A percentile compares a stretch with the other conserved stretches of the same genome.
phyloP scores from a whole-genome alignment of 2,329 filamentous ascomycete genomes.

The Beauveria sp. region DNA sequence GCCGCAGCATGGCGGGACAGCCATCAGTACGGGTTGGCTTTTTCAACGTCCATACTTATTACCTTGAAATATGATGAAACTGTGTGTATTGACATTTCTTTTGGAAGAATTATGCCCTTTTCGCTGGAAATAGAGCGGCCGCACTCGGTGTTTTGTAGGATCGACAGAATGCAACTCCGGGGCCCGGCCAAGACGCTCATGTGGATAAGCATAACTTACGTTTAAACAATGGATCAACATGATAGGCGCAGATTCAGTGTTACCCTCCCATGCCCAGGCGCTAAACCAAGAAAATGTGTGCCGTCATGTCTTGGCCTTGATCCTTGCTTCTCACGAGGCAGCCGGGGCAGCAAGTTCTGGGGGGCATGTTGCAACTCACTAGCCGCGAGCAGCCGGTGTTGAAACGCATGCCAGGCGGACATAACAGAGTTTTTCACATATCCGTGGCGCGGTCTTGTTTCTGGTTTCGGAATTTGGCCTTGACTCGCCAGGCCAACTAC shows the following conservation, averaged over 20 bases:
- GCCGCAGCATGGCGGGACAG: no score
- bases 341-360: neutral
- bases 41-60: neutral
- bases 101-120: neutral
- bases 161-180: neutral
- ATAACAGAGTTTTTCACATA: no score
- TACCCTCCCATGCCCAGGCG: neutral
- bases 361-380: neutral
- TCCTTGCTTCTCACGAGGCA: neutral
- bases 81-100: neutral
- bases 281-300: neutral
- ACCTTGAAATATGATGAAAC: neutral
- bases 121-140: neutral
- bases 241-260: neutral
- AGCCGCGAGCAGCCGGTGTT: neutral
- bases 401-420: no score
- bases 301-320: neutral
- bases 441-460: neutral
- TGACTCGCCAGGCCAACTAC: no score
- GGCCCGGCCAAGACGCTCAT: neutral
- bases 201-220: constrained; percentile 7
- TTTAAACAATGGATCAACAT: neutral
- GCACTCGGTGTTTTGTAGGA: neutral
- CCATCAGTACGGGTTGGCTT: no score
- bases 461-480: no score